Base-by-base conservation (phyloP, 2,329 filamentous ascomycete species). In the Nannizziopsis arthrosporioides region DNA sequence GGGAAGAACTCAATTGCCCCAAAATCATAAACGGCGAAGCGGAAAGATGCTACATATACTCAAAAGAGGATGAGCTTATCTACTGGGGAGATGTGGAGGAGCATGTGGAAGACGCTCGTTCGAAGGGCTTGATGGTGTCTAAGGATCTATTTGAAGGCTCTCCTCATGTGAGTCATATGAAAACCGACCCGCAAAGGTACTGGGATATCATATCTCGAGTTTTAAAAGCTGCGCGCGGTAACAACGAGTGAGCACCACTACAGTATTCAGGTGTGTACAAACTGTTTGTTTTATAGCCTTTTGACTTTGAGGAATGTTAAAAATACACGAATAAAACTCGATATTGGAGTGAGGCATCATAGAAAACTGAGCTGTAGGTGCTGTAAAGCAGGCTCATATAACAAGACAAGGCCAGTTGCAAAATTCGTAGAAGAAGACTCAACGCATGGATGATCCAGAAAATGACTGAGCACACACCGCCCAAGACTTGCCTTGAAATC, bases 161-260 rank as follows among this genome's bases (percentile, higher is more conserved):
- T 19, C 54, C 58, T 36, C 67, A 70, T 61, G 66, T 69, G 44
- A 60, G 56, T 10, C 64, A 68, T 59, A 68, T 68, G 65, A 60
- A 56, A 49, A 50, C 50, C 2, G 62, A 66, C 44, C 63, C 62
- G 2, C 60, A 58, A 34, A 56, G 66, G 27, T 69, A 70, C 51
- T 70, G 67, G 67, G 48, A 45, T 2, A 59, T 68, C 50, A 56
- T 69, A 11, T 46, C 35, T 37, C 49, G 44, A 27, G 18, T 54
- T 36, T 46, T 54, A 42, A 47, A 47, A 43, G 35, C 45, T 15
- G 31, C 32, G 7, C 14, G 7, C 8, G 7, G 17, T 12, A 9
- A 12, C 5, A 19, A n/a, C 15, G 34, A 36, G 11, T 36, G 7
- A 27, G 3, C 22, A 27, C 22, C 22, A 27, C 22, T 7, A 27